phyloP scores from a whole-genome alignment of 768 basidiomycete species.

The Tricholoma sp. region DNA sequence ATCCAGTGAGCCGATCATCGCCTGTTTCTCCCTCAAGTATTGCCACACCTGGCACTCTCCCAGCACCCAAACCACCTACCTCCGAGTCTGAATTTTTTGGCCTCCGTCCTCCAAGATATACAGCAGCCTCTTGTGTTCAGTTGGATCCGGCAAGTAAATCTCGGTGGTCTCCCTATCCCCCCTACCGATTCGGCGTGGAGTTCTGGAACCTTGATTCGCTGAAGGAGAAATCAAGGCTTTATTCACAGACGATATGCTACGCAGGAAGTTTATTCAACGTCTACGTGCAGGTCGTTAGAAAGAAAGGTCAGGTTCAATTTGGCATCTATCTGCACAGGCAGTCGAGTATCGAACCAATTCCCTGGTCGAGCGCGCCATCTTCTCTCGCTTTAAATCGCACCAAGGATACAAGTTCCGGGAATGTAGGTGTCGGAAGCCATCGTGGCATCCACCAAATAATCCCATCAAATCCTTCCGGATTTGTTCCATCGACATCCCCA shows the following conservation, averaged over 20 bases:
- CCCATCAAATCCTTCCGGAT: conserved; percentile 27
- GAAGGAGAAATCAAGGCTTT: conserved; percentile 77
- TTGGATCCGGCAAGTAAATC: conserved; percentile 40
- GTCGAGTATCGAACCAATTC: conserved; percentile 72
- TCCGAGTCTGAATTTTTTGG: conserved; percentile 63
- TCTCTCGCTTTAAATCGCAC: conserved; percentile 6
- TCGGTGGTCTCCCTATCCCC: conserved; percentile 68
- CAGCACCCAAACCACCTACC: conserved; percentile 22
- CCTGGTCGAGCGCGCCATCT: conserved; percentile 58
- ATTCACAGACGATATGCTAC: conserved; percentile 87
- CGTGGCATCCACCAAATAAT: conserved; percentile 20
- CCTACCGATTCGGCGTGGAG: conserved; percentile 82
- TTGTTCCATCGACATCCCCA: conserved; percentile 22
- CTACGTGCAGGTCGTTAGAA: conserved; percentile 83
- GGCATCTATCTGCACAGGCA: conserved; percentile 90
- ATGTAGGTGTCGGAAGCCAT: conserved; percentile 4
- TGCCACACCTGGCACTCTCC: conserved; percentile 17
- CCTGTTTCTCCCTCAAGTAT: conserved; percentile 23
- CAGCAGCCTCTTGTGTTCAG: conserved; percentile 35
- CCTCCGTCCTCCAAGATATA: conserved; percentile 41
- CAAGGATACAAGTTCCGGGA: conserved; percentile 3
- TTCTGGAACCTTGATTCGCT: conserved; percentile 83
- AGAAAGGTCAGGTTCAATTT: conserved; percentile 69
- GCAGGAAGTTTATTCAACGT: conserved; percentile 86
- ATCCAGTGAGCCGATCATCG: conserved; percentile 15